phyloP scores from a whole-genome alignment of 192 early-diverging fungal genomes.

The Coemansia sp. region DNA sequence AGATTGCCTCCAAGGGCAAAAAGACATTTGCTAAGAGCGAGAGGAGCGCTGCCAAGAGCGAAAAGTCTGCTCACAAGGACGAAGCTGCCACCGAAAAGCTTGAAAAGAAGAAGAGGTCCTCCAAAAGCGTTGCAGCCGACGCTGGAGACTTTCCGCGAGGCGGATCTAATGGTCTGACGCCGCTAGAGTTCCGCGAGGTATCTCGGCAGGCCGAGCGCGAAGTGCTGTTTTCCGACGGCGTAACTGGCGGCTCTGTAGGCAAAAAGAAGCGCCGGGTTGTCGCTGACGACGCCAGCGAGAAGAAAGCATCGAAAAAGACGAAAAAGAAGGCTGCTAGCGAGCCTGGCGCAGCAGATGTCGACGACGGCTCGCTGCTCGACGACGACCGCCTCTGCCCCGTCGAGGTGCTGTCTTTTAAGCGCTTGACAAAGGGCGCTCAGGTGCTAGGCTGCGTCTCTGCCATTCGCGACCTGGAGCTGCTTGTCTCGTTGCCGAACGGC shows the following conservation, averaged over 20 bases:
- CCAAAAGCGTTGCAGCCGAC: slow-evolving; percentile 41
- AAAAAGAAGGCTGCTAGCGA: slow-evolving; percentile 48
- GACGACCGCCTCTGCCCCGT: slow-evolving; percentile 25
- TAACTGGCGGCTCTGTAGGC: slow-evolving; percentile 38
- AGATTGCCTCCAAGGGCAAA: slow-evolving; percentile 3
- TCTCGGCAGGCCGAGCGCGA: slow-evolving; percentile 72
- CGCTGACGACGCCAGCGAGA: slow-evolving; percentile 21
- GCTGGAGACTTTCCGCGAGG: slow-evolving; percentile 77
- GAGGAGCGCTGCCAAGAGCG: neutral
- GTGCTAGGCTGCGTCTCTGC: slow-evolving; percentile 75
- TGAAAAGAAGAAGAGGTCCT: slow-evolving; percentile 13
- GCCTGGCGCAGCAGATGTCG: neutral
- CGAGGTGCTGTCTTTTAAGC: slow-evolving; percentile 52
- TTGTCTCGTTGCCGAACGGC: slow-evolving; percentile 82
- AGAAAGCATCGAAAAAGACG: slow-evolving; percentile 51
- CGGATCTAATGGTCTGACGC: slow-evolving; percentile 73
- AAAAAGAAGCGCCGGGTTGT: slow-evolving; percentile 59
- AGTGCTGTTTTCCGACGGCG: slow-evolving; percentile 54
- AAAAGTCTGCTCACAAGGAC: neutral
- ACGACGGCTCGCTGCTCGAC: slow-evolving; percentile 11
- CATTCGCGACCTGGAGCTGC: slow-evolving; percentile 78
- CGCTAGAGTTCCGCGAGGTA: slow-evolving; percentile 79
- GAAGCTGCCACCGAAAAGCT: neutral
- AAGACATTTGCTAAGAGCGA: neutral
- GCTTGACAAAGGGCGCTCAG: slow-evolving; percentile 68